Evolutionary conservation across 331 rosid genomes (phyloP), one percentile per base, ranked within the genome.

Genomic region (Quercus lobata): DNA sequence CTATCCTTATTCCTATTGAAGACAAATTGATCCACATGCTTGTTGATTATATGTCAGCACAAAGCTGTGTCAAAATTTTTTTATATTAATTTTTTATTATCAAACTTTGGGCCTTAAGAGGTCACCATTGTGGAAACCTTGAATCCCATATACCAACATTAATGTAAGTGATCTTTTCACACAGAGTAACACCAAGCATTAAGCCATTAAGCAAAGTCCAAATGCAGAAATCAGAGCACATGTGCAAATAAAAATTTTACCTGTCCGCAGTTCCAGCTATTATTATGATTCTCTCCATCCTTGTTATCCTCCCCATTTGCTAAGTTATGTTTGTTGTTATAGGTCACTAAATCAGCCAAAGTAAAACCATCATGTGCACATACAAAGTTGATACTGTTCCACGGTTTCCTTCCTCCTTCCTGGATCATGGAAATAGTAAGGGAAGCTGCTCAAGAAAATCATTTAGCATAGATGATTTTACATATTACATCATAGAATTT

Each of bases 211-310:
- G 70, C 71, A 81, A 32, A 74, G 70, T 37, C 49, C 58, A 73
- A 73, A 55, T 56, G 58, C 81, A 85, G 49, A 56, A 69, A 73
- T 6, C 15, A 68, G 65, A 76, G 73, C 60, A 16, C 30, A 60
- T 60, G 57, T 79, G 72, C 57, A 77, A 49, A 14, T 49, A 11
- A 49, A 49, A 0, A 0, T 49, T 49, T 60, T 87, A 93, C 99
- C 99, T 91, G 87, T 74, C 99, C 99, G 73, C 99, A 95, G 88
- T 95, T 93, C 99, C 99, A 95, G 94, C 99, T 93, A 80, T 87
- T 95, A 84, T 95, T 95, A 81, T 95, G 99, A 84, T 69, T 91
- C 87, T 93, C 99, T 76, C 99, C 99, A 46, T 95, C 98, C 19
- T 86, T 95, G 87, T 95, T 95, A 90, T 90, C 88, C 78, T 95